A percentile compares a stretch with the other conserved stretches of the same genome.
These are phyloP conservation scores for Alternaria incomplexa DNA, from an alignment of 2,329 filamentous ascomycete genomes.

Conservation along the genomic window DNA sequence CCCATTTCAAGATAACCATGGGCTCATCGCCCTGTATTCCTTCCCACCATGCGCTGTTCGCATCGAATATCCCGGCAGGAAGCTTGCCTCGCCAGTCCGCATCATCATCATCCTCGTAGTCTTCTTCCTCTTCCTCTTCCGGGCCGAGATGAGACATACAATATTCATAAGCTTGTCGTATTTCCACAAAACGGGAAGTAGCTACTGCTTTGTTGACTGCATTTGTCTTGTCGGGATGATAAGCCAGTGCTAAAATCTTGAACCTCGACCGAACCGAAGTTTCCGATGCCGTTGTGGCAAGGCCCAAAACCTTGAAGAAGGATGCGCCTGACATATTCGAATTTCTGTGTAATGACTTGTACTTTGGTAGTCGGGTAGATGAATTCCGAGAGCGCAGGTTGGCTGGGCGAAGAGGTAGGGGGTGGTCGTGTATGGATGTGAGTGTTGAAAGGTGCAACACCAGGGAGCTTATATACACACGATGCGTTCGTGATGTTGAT, in stretches of 20 bases:
- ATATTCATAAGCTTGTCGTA: conserved; percentile 5
- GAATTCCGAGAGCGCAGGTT: not conserved
- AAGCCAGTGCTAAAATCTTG: not conserved
- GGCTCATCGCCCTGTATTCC: not conserved
- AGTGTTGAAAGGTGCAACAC: not conserved
- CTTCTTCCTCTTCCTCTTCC: not conserved
- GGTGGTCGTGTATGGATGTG: not conserved
- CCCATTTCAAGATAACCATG: not conserved
- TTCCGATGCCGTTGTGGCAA: not conserved
- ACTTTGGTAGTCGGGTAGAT: not conserved
- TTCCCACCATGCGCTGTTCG: conserved; percentile 1
- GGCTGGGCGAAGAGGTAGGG: not conserved
- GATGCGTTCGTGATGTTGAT: not conserved
- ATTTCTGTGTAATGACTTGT: not conserved
- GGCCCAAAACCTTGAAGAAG: not conserved
- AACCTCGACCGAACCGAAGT: not conserved
- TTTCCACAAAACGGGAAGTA: conserved; percentile 2
- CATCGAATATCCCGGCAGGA: not conserved
- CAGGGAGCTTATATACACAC: not conserved
- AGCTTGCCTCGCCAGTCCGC: not conserved
- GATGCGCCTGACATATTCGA: not conserved
- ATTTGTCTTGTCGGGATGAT: conserved; percentile 6
- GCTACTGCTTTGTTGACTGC: not conserved
- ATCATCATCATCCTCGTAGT: not conserved
- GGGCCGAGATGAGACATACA: not conserved